Evolutionary conservation across 2,329 filamentous ascomycete species (phyloP).

Genomic region (Colletotrichum simmondsii): DNA sequence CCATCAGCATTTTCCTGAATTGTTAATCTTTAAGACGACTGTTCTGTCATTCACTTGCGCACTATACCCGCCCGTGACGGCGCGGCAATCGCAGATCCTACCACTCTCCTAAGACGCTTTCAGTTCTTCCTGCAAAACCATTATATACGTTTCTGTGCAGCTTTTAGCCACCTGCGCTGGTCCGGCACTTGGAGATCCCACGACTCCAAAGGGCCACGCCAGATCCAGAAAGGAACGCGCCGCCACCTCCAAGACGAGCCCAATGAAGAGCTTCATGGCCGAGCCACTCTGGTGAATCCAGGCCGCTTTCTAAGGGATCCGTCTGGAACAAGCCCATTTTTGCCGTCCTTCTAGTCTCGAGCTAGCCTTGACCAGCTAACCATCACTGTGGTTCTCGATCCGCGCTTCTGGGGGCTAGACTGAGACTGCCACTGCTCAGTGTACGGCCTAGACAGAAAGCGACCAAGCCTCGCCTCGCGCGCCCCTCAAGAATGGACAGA

Average conservation of each 20-base stretch:
- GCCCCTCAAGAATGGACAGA: constrained; percentile 25
- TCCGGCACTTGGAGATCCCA: neutral
- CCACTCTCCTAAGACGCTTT: constrained; percentile 6
- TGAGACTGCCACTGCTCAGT: constrained; percentile 6
- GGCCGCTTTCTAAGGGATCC: constrained; percentile 20
- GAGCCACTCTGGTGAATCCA: constrained; percentile 31
- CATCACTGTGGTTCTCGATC: constrained; percentile 14
- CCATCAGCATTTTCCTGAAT: neutral
- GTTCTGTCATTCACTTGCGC: neutral
- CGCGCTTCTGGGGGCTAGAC: constrained; percentile 1
- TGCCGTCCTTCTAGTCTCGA: constrained; percentile 7
- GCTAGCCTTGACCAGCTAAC: constrained; percentile 13
- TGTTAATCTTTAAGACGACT: neutral
- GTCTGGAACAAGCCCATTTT: constrained; percentile 25
- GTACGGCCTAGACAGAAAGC: constrained; percentile 26
- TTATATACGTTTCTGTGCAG: neutral
- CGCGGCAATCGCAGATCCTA: neutral
- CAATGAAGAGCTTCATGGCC: constrained; percentile 24
- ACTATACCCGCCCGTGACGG: constrained; percentile 5
- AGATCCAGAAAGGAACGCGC: constrained; percentile 26
- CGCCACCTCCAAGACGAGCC: constrained; percentile 11
- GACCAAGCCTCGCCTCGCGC: constrained; percentile 2
- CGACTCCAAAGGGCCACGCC: constrained; percentile 5
- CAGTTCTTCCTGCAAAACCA: constrained; percentile 16
- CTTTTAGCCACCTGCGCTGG: constrained; percentile 14